Conservation (phyloP, 306 rosid species). For the Fagus sylvatica region DNA sequence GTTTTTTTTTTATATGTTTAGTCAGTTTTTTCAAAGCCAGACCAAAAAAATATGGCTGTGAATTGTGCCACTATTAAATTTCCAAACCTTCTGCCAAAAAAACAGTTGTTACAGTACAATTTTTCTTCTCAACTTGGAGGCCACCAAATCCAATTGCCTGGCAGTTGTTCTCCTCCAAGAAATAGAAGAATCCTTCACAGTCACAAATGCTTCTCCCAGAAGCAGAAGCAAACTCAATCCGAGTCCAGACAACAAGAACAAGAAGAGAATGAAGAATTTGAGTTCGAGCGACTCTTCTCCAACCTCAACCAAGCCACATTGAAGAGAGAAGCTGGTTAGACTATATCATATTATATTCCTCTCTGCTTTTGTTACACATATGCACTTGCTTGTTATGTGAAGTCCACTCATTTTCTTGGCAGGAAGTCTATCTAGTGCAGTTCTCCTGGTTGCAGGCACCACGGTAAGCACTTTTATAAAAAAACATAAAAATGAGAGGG, state of each 20-base stretch:
- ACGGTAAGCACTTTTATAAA: slow-evolving; percentile 42
- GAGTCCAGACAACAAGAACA: slow-evolving; percentile 23
- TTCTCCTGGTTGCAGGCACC: slow-evolving; percentile 71
- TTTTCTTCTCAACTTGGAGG: slow-evolving; percentile 19
- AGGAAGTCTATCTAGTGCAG: slow-evolving; percentile 73
- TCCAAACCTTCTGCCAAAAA: slow-evolving; percentile 20
- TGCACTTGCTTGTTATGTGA: neutral
- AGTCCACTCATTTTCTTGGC: slow-evolving; percentile 7
- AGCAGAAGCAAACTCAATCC: slow-evolving; percentile 34
- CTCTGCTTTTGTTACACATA: neutral
- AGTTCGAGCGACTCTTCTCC: slow-evolving; percentile 65
- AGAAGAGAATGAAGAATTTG: slow-evolving; percentile 20
- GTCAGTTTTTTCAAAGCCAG: slow-evolving; percentile 1
- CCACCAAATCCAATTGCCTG: slow-evolving; percentile 9
- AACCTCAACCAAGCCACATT: slow-evolving; percentile 68
- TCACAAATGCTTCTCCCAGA: slow-evolving; percentile 41
- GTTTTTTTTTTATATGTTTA: neutral
- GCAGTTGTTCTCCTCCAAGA: neutral
- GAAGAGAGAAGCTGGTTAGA: slow-evolving; percentile 73
- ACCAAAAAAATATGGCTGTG: slow-evolving; percentile 4
- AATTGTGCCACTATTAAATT: slow-evolving; percentile 20
- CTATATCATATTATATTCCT: neutral
- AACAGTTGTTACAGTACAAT: slow-evolving; percentile 11
- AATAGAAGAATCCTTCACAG: slow-evolving; percentile 11
- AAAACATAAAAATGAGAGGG: no score